Base-by-base conservation (phyloP, 768 basidiomycete genomes). In the Amanita fuliginea region DNA sequence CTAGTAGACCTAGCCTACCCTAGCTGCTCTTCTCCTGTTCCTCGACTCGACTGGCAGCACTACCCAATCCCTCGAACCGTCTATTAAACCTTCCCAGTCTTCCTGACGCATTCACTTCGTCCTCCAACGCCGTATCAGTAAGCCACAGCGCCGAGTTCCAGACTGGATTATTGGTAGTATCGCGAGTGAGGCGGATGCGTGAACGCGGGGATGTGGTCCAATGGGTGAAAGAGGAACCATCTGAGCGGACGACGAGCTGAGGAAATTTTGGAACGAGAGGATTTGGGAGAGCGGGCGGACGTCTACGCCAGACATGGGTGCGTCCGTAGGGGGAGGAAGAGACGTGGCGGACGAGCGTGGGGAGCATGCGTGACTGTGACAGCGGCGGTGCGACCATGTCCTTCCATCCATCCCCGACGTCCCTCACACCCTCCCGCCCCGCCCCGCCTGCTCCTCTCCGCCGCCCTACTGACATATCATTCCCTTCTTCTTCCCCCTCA, bases 151-250 rank as follows among this genome's bases (percentile, higher is more conserved):
- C 76, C 2, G 84, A 78, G 59, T 88, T 86, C 85, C 86, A 96
- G 5, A 90, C 64, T 1, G 92, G 87, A 58, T 92, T 83, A 62
- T 92, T 96, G 13, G 86, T 88, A 44, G 87, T 82, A 58, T 95
- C 92, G 36, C 91, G 80, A 16, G 91, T 87, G 42, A 94, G 72
- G 33, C 81, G 77, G 41, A 90, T 76, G 33, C 77, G 63, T 3
- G 84, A 82, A 5, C 81, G 81, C 0, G 93, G 92, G 0, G 91
- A 90, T 1, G 92, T 94, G 10, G 86, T 89, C 77, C 84, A 86
- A 56, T 93, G 87, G 4, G 77, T 80, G 62, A 89, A 91, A 1
- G 86, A 87, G 22, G 87, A 85, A 9, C 93, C 92, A 67, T 95
- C 93, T 0, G 90, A 81, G 56, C 87, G 81, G 51, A 89, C 75